A percentile compares a stretch with the other conserved stretches of the same genome.
These are phyloP conservation scores for Dictyostelium firmibasis DNA, from an alignment of 78 protist genomes.

Conservation along the genomic window DNA sequence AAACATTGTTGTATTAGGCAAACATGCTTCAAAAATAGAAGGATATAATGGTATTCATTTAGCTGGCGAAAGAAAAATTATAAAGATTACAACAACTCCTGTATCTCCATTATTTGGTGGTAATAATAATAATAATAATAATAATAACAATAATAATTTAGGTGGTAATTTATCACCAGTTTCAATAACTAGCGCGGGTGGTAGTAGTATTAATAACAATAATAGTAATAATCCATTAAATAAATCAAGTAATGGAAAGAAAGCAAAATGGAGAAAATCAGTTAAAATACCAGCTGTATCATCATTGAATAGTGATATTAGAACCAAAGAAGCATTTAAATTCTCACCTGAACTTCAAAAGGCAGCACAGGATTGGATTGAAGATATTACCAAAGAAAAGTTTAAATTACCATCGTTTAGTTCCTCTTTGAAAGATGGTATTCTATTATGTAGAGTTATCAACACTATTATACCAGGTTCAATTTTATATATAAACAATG, in stretches of 20 bases:
- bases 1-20: constrained; percentile 28
- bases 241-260: constrained; percentile 14
- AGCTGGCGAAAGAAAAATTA: constrained; percentile 54
- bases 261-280: constrained; percentile 64
- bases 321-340: constrained; percentile 81
- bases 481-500: constrained; percentile 40
- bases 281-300: constrained; percentile 46
- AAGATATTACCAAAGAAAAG: constrained; percentile 9
- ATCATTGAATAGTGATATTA: constrained; percentile 59
- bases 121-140: neutral
- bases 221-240: neutral
- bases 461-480: constrained; percentile 31
- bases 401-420: constrained; percentile 24
- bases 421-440: constrained; percentile 65
- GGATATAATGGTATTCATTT: constrained; percentile 57
- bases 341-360: constrained; percentile 81
- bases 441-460: constrained; percentile 59
- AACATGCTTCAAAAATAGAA: constrained; percentile 59
- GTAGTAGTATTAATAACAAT: neutral
- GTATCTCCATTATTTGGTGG: constrained; percentile 30
- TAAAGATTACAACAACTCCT: constrained; percentile 61
- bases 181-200: neutral
- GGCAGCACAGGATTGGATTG: constrained; percentile 73
- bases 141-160: neutral
- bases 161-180: neutral